Evolutionary conservation across 306 rosid species (phyloP).

Genomic region (Rubus parviflorus): DNA sequence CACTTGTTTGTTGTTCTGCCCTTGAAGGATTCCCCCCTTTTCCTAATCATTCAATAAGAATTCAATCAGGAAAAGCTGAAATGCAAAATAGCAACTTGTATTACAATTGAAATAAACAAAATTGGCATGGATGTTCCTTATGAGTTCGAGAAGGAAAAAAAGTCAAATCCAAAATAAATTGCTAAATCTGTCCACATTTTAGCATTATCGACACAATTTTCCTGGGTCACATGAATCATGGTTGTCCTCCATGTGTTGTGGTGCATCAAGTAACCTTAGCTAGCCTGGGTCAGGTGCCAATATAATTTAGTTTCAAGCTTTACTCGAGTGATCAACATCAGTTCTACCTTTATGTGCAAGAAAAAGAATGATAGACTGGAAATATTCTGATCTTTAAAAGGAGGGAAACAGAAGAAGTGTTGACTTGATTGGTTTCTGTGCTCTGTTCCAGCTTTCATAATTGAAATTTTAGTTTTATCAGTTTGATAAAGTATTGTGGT

Average conservation of each 20-base stretch:
- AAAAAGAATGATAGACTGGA: not conserved
- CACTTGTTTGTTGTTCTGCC: slow-evolving; percentile 45
- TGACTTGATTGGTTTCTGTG: not conserved
- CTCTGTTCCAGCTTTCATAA: not conserved
- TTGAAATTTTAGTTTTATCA: not conserved
- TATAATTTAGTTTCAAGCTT: not conserved
- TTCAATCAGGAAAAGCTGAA: not conserved
- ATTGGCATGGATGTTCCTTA: not conserved
- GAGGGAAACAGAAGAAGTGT: not conserved
- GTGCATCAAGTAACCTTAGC: not conserved
- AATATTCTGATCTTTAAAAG: not conserved
- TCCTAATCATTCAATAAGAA: slow-evolving; percentile 40
- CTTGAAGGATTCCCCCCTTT: slow-evolving; percentile 61
- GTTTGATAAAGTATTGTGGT: too few relatives aligned
- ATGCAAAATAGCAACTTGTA: not conserved
- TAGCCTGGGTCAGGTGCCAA: not conserved
- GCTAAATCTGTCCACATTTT: not conserved
- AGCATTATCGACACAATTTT: too few relatives aligned
- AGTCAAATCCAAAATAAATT: not conserved
- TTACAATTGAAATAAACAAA: not conserved
- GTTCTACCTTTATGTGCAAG: not conserved
- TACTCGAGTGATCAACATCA: not conserved
- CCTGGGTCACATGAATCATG: not conserved
- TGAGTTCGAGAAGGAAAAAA: not conserved
- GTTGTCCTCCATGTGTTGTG: not conserved